These are phyloP conservation scores for Osmanthus fragrans DNA, from an alignment of 257 asterid species.

Conservation along the genomic window DNA sequence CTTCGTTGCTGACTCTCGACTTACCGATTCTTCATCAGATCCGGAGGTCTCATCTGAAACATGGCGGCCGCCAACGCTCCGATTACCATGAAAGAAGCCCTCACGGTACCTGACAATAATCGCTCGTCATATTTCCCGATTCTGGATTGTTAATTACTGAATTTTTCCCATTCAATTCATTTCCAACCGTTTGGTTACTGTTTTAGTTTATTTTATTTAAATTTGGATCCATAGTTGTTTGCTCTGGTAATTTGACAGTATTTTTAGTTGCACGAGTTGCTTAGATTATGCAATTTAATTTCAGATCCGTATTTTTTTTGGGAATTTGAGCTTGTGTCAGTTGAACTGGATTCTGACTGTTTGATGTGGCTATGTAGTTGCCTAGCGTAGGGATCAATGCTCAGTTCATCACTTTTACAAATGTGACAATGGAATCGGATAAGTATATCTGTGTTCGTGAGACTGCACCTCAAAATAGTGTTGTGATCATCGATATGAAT, in stretches of 20 bases:
- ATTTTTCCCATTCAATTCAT: slow-evolving; percentile 20
- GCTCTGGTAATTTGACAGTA: slow-evolving; percentile 27
- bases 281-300: slow-evolving; percentile 17
- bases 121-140: not conserved
- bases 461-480: slow-evolving; percentile 94
- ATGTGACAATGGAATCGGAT: slow-evolving; percentile 98
- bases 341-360: slow-evolving; percentile 39
- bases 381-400: slow-evolving; percentile 91
- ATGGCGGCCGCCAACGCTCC: slow-evolving; percentile 99
- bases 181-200: slow-evolving; percentile 16
- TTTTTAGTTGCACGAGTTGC: slow-evolving; percentile 14
- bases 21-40: slow-evolving; percentile 45
- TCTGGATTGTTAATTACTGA: slow-evolving; percentile 6
- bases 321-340: slow-evolving; percentile 10
- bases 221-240: slow-evolving; percentile 17
- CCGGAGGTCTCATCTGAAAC: slow-evolving; percentile 51
- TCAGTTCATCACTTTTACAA: slow-evolving; percentile 90
- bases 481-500: slow-evolving; percentile 90
- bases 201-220: slow-evolving; percentile 11
- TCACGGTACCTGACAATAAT: slow-evolving; percentile 59
- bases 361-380: slow-evolving; percentile 65
- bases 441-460: slow-evolving; percentile 96
- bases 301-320: slow-evolving; percentile 42
- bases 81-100: slow-evolving; percentile 96
- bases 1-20: slow-evolving; percentile 32